A percentile compares a stretch with the other conserved stretches of the same genome.
phyloP scores from a whole-genome alignment of 768 basidiomycete genomes.

The Pleurotus djamor region DNA sequence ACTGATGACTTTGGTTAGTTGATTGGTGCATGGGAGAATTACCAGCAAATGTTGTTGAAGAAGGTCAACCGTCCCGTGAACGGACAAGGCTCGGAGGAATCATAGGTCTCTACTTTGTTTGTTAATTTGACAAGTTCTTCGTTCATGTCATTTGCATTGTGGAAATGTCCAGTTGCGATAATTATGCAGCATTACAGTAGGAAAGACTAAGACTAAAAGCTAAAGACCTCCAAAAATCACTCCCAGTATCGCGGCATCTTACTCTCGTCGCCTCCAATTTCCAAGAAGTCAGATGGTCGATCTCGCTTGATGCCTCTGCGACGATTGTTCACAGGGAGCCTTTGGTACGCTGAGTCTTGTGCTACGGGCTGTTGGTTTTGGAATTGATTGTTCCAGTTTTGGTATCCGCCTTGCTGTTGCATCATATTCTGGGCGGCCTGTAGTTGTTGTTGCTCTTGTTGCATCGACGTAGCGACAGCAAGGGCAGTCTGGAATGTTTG shows the following conservation, averaged over 20 bases:
- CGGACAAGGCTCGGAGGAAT: background rate
- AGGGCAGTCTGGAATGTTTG: slow-evolving; percentile 69
- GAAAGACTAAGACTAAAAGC: too few species aligned
- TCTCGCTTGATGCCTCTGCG: slow-evolving; percentile 78
- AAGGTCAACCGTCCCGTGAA: slow-evolving; percentile 22
- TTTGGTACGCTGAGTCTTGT: slow-evolving; percentile 86
- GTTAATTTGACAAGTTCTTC: background rate
- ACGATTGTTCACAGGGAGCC: slow-evolving; percentile 79
- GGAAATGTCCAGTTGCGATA: too few species aligned
- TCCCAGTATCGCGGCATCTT: slow-evolving; percentile 82
- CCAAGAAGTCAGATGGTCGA: slow-evolving; percentile 81
- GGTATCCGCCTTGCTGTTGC: slow-evolving; percentile 24
- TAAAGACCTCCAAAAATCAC: slow-evolving; percentile 24
- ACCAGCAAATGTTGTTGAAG: slow-evolving; percentile 71
- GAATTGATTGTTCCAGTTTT: slow-evolving; percentile 45
- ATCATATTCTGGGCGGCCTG: slow-evolving; percentile 22
- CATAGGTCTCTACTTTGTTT: background rate
- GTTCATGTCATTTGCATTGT: too few species aligned
- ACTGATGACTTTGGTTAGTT: slow-evolving; percentile 39
- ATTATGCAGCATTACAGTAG: too few species aligned
- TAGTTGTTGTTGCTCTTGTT: slow-evolving; percentile 49
- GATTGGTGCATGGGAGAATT: slow-evolving; percentile 77
- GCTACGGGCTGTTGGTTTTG: slow-evolving; percentile 62
- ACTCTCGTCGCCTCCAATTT: slow-evolving; percentile 62
- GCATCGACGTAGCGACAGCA: slow-evolving; percentile 52